phyloP scores from a whole-genome alignment of 306 rosid species.

The Prosopis cineraria region DNA sequence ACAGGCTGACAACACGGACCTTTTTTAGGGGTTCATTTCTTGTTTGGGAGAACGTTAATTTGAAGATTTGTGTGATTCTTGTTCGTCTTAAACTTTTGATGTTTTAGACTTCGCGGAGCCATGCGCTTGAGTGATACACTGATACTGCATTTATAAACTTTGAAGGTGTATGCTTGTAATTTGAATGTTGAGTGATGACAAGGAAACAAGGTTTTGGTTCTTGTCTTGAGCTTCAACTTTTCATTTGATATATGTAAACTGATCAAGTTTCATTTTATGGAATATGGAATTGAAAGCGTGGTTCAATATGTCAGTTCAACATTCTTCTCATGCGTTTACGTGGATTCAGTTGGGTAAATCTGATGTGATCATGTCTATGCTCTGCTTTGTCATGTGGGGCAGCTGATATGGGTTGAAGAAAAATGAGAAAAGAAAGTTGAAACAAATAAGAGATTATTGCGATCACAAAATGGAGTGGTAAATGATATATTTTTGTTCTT shows the following conservation, averaged over 20 bases:
- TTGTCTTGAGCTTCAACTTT: slow-evolving; percentile 1
- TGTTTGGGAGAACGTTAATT: slow-evolving; percentile 26
- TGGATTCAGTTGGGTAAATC: background rate
- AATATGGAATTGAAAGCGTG: background rate
- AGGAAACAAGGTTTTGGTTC: slow-evolving; percentile 30
- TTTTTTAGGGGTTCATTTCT: slow-evolving; percentile 24
- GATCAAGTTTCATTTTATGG: background rate
- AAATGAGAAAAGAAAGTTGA: background rate
- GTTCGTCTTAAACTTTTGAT: slow-evolving; percentile 36
- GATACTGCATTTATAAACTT: slow-evolving; percentile 27
- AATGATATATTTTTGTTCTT: no score
- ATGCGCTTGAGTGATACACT: slow-evolving; percentile 39
- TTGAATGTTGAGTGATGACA: slow-evolving; percentile 9
- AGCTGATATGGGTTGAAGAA: background rate
- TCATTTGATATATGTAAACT: background rate
- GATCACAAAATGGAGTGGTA: no score
- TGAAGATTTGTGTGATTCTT: slow-evolving; percentile 32
- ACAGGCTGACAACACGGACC: slow-evolving; percentile 48
- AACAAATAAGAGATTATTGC: background rate
- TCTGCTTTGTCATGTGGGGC: background rate
- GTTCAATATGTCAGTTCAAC: background rate
- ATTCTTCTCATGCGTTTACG: background rate
- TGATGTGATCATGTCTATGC: background rate
- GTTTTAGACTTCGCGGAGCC: slow-evolving; percentile 38
- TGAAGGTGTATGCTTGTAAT: slow-evolving; percentile 46